Percentiles rank a stretch among this genome's conserved stretches.
Evolutionary conservation across 106 monocot genomes (phyloP).

Genomic region (Phalaenopsis equestris): DNA sequence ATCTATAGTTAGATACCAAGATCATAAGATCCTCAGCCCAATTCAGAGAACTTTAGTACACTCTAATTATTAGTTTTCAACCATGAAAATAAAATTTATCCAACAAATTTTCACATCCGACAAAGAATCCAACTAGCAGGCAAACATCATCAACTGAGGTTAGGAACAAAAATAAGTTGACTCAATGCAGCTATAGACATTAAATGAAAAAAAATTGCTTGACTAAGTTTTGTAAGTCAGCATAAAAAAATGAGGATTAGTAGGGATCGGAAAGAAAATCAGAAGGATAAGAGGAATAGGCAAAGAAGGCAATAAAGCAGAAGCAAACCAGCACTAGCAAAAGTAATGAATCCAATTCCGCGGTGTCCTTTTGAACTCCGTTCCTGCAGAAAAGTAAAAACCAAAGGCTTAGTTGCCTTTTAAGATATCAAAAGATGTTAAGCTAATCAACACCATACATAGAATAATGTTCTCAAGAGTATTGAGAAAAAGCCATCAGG

Average conservation of each 20-base stretch:
- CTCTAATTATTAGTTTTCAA: neutral
- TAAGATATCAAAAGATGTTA: neutral
- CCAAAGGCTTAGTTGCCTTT: neutral
- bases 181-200: neutral
- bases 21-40: neutral
- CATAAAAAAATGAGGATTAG: neutral
- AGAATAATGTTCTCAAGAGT: neutral
- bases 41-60: neutral
- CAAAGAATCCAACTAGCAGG: neutral
- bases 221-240: neutral
- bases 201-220: neutral
- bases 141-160: neutral
- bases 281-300: neutral
- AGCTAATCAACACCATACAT: neutral
- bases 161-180: neutral
- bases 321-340: conserved; percentile 67
- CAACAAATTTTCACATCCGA: neutral
- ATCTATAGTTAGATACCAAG: neutral
- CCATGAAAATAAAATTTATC: neutral
- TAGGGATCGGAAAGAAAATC: neutral
- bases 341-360: conserved; percentile 97
- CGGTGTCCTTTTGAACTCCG: conserved; percentile 78
- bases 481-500: neutral
- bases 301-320: neutral
- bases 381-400: conserved; percentile 34